A percentile compares a stretch with the other conserved stretches of the same genome.
Conservation (phyloP, 2,329 filamentous ascomycete species). For the Fusarium longipes region DNA sequence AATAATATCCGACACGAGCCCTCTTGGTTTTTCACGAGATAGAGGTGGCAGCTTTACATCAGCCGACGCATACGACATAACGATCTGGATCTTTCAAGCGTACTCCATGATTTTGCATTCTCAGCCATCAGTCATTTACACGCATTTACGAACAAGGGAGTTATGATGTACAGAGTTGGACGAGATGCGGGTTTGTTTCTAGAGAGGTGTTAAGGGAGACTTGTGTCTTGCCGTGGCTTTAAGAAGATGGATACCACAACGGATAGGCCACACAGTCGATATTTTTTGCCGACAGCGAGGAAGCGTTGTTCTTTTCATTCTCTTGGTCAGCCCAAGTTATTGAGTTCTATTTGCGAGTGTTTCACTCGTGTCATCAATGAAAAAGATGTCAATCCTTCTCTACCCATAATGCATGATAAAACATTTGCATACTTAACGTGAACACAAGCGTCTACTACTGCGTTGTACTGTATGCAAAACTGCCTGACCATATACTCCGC, state of each 20-base stretch:
- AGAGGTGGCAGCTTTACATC: constrained; percentile 21
- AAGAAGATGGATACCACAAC: constrained; percentile 27
- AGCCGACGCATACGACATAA: constrained; percentile 41
- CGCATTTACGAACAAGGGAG: constrained; percentile 39
- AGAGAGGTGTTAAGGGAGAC: constrained; percentile 6
- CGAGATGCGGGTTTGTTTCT: constrained; percentile 2
- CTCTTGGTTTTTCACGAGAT: constrained; percentile 30
- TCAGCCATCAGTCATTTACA: constrained; percentile 40
- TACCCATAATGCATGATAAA: not conserved
- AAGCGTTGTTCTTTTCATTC: constrained; percentile 34
- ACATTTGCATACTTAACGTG: not conserved
- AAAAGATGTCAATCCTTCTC: constrained; percentile 38
- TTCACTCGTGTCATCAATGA: constrained; percentile 35
- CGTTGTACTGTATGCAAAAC: not conserved
- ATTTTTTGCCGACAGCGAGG: constrained; percentile 37
- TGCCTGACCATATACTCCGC: not conserved
- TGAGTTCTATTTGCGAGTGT: constrained; percentile 26
- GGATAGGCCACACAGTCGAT: constrained; percentile 32
- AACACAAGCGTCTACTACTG: not conserved
- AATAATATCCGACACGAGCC: constrained; percentile 25
- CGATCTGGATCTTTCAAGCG: constrained; percentile 41
- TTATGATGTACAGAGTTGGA: constrained; percentile 14
- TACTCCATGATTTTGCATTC: constrained; percentile 40
- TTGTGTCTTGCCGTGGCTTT: constrained; percentile 27
- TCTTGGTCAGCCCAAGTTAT: constrained; percentile 30